Conservation (phyloP, 805 yeast genomes). For the Candida khao-thaluensis region DNA sequence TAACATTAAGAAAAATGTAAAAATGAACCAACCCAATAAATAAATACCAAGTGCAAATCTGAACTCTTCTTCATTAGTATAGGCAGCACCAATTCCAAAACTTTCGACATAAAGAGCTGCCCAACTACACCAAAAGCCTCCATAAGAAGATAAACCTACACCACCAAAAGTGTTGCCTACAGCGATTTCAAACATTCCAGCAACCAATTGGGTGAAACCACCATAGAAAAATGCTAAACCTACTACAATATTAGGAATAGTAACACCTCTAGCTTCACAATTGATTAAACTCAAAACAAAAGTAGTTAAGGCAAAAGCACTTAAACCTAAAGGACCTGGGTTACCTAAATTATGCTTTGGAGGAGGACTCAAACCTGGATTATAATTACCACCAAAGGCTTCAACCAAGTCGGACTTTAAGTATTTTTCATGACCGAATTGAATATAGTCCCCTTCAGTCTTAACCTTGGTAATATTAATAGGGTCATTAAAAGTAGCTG, state of each 20-base stretch:
- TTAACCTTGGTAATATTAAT: conserved; percentile 28
- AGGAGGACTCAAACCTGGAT: conserved; percentile 56
- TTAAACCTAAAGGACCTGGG: conserved; percentile 74
- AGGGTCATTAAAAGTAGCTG: conserved; percentile 10
- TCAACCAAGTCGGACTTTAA: conserved; percentile 54
- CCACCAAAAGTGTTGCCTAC: conserved; percentile 77
- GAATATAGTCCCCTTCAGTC: conserved; percentile 61
- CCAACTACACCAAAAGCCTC: conserved; percentile 77
- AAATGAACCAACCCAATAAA: conserved; percentile 44
- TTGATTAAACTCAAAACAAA: conserved; percentile 64
- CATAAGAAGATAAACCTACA: conserved; percentile 57
- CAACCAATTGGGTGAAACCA: conserved; percentile 66
- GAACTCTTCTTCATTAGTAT: conserved; percentile 24
- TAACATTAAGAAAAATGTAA: conserved; percentile 41
- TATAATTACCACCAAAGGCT: conserved; percentile 83
- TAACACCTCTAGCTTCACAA: conserved; percentile 66
- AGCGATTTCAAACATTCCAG: conserved; percentile 77
- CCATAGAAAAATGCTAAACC: conserved; percentile 72
- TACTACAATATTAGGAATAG: conserved; percentile 58
- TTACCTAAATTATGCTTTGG: conserved; percentile 52
- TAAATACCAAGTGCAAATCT: conserved; percentile 38
- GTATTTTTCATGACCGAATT: conserved; percentile 71
- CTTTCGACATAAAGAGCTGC: conserved; percentile 52
- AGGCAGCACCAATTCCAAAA: conserved; percentile 39
- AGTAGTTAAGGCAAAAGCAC: conserved; percentile 68